Base-by-base conservation (phyloP, 306 rosid genomes). In the Trichosanthes cucumerina region DNA sequence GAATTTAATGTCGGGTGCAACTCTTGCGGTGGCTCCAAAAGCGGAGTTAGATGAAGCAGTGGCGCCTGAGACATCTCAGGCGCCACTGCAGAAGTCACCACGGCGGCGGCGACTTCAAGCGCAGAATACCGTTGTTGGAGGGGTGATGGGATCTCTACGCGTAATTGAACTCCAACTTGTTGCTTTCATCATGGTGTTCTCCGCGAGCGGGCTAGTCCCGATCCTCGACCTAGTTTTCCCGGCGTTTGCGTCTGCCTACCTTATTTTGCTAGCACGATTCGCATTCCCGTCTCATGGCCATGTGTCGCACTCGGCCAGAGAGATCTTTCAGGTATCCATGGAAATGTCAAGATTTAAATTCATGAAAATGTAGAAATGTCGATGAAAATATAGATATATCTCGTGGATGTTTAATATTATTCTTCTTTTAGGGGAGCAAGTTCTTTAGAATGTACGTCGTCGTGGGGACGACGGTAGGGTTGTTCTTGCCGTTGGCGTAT, bases 121-220 rank as follows among this genome's bases (percentile, higher is more conserved):
- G 34, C 86, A 81, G 13, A 71, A 44, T 14, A 10, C 81, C 0
- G 19, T 73, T 0, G 11, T 53, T 0, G 89, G 87, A 4, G 86
- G 95, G 28, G 80, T 89, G 54, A 91, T 93, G 97, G 98, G 98
- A 33, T 91, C 97, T 16, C 64, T 93, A 24, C 84, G 98, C 0
- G 86, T 88, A 16, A 89, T 93, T 69, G 98, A 93, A 80, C 93
- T 93, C 36, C 98, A 93, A 24, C 97, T 91, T 0, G 97, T 91
- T 16, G 98, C 97, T 2, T 93, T 93, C 84, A 90, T 91, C 9
- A 84, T 93, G 88, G 93, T 93, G 0, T 91, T 93, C 86, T 93
- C 98, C 1, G 98, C 84, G 16, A 89, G 98, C 75, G 97, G 98
- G 4, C 93, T 93, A 6, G 93, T 93, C 26, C 97, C 98, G 6